A percentile compares a stretch with the other conserved stretches of the same genome.
phyloP scores from a whole-genome alignment of 441 rosid species.

The Aleurites moluccanus region DNA sequence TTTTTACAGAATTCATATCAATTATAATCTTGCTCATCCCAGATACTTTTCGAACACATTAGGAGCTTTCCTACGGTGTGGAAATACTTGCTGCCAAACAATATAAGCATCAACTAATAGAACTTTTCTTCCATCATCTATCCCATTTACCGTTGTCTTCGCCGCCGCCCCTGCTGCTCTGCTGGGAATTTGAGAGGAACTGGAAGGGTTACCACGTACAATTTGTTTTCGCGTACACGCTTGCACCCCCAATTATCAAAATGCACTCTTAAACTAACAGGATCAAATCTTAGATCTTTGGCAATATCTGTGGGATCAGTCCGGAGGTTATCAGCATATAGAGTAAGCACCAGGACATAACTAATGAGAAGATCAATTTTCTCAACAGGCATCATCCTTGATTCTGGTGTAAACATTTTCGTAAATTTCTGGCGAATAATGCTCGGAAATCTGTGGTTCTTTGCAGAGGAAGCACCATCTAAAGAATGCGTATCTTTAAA shows the following conservation, averaged over 20 bases:
- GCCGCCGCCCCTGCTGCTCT: constrained; percentile 34
- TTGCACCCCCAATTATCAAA: constrained; percentile 82
- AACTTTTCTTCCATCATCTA: too few species aligned
- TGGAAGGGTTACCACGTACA: constrained; percentile 48
- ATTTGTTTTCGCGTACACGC: constrained; percentile 33
- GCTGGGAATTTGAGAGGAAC: constrained; percentile 65
- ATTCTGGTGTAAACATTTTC: constrained; percentile 48
- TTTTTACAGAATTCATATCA: too few species aligned
- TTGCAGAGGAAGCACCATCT: constrained; percentile 54
- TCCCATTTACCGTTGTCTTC: constrained; percentile 5
- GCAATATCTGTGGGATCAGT: constrained; percentile 66
- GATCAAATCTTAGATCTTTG: constrained; percentile 61
- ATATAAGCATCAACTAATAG: too few species aligned
- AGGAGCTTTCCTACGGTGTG: too few species aligned
- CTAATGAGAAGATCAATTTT: constrained; percentile 66
- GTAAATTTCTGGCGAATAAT: constrained; percentile 50
- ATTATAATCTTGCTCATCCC: not conserved
- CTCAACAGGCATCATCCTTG: constrained; percentile 44
- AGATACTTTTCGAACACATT: not conserved
- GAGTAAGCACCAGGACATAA: constrained; percentile 68
- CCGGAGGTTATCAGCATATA: constrained; percentile 65
- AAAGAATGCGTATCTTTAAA: constrained; percentile 64
- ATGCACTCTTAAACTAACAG: constrained; percentile 45
- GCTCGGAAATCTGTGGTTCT: constrained; percentile 57
- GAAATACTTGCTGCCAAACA: not conserved